Evolutionary conservation across 2,329 filamentous ascomycete genomes (phyloP), one percentile per base, ranked within the genome.

Genomic region (Trichoderma polysporum): DNA sequence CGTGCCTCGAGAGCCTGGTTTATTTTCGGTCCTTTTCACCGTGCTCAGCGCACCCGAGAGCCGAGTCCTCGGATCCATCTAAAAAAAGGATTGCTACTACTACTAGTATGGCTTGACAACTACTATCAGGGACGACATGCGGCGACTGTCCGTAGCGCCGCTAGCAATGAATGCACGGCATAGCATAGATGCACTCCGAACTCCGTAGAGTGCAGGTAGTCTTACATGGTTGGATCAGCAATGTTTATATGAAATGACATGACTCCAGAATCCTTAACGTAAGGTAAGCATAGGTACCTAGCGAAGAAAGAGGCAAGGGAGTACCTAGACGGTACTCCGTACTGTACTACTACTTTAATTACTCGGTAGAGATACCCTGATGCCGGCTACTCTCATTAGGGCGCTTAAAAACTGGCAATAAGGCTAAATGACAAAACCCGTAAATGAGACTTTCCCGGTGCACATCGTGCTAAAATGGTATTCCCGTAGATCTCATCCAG

Each of bases 401-500:
- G 57, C 27, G 41, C 41, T 59, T 49, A 49, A 39, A 47, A 49
- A 25, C 57, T 13, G 19, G 47, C 22, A 6, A 25, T 39, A 59
- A 49, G 57, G 57, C 57, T 59, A 49, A 59, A 33, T 25, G 29
- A 25, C 29, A 37, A 37, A 33, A 35, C 31, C 45, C 41, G 29
- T n/a, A 61, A 31, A 61, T 27, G 58, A 61, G 58, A n/a, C 9
- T 12, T 59, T 47, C 39, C 54, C 56, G 56, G 33, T 59, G n/a
- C 39, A 25, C 27, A 47, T 59, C 39, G 56, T 50, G n/a, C 41
- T 45, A 45, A 45, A 19, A 35, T 25, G 41, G 58, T 61, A 61
- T 61, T 61, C 41, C 58, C 58, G 45, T 50, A 61, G 58, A 61
- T 61, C 58, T 61, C 39, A 17, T 35, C 19, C 41, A 25, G 19